Percentiles rank a stretch among this genome's conserved stretches.
Conservation (phyloP, 2,329 filamentous ascomycete species). For the Colletotrichum sublineola region DNA sequence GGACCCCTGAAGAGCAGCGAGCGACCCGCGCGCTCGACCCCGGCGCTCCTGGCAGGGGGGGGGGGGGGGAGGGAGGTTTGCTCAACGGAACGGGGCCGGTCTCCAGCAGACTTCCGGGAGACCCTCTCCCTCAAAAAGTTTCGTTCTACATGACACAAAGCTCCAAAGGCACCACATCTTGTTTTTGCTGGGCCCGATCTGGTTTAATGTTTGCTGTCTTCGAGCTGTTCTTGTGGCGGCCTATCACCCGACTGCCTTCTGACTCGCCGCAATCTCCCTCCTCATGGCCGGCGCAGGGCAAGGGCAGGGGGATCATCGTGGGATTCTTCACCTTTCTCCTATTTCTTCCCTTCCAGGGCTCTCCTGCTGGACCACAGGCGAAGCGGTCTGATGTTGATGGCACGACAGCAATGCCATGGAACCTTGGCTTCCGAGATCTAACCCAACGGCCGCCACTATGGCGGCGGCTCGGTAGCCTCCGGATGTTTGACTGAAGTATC, state of each 20-base stretch:
- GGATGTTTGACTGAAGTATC: slow-evolving; percentile 19
- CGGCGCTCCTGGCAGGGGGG: neutral
- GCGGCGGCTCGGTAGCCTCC: slow-evolving; percentile 26
- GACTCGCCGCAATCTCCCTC: slow-evolving; percentile 27
- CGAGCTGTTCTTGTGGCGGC: slow-evolving; percentile 26
- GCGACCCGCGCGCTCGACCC: slow-evolving; percentile 25
- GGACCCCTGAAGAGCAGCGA: slow-evolving; percentile 30
- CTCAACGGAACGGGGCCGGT: slow-evolving; percentile 1
- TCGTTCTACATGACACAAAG: slow-evolving; percentile 35
- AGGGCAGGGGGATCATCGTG: slow-evolving; percentile 6
- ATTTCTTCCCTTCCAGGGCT: neutral
- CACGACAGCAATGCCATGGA: slow-evolving; percentile 22
- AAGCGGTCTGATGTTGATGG: slow-evolving; percentile 11
- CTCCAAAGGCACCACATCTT: slow-evolving; percentile 19
- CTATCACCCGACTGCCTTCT: slow-evolving; percentile 18
- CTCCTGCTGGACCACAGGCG: neutral
- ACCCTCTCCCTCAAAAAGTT: slow-evolving; percentile 15
- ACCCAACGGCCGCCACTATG: slow-evolving; percentile 4
- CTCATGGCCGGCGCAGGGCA: slow-evolving; percentile 6
- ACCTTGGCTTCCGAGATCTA: slow-evolving; percentile 7
- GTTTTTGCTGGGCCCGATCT: slow-evolving; percentile 20
- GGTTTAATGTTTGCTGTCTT: slow-evolving; percentile 35
- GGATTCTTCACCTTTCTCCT: neutral
- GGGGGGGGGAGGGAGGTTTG: neutral
- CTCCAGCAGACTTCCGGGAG: slow-evolving; percentile 21